A percentile compares a stretch with the other conserved stretches of the same genome.
These are phyloP conservation scores for Macrocybe gigantea DNA, from an alignment of 768 basidiomycete species.

Conservation along the genomic window DNA sequence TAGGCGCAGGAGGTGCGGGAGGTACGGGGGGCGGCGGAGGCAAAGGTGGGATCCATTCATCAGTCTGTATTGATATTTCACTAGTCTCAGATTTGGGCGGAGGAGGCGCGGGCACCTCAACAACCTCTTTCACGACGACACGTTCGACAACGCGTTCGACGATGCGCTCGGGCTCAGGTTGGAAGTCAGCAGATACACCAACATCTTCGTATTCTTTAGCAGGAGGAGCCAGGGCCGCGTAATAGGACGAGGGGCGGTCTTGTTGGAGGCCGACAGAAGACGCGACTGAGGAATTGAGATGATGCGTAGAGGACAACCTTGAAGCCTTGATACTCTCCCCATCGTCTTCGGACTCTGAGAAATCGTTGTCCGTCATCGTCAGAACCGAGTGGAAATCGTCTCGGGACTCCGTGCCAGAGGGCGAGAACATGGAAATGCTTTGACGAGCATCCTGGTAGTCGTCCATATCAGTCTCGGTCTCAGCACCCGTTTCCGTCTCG, in stretches of 20 bases:
- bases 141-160: slow-evolving; percentile 14
- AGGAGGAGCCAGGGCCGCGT: slow-evolving; percentile 18
- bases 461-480: slow-evolving; percentile 63
- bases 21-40: slow-evolving; percentile 33
- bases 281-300: slow-evolving; percentile 22
- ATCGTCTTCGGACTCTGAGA: slow-evolving; percentile 50
- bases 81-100: slow-evolving; percentile 58
- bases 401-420: slow-evolving; percentile 43
- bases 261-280: slow-evolving; percentile 15
- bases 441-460: slow-evolving; percentile 79
- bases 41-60: slow-evolving; percentile 42
- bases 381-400: slow-evolving; percentile 76
- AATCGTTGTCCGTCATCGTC: slow-evolving; percentile 67
- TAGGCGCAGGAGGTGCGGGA: slow-evolving; percentile 23
- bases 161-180: slow-evolving; percentile 29
- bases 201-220: slow-evolving; percentile 48
- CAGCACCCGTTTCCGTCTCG: slow-evolving; percentile 64
- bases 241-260: slow-evolving; percentile 27
- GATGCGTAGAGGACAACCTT: slow-evolving; percentile 26
- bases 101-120: slow-evolving; percentile 18
- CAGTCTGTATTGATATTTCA: slow-evolving; percentile 80
- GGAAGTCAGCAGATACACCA: slow-evolving; percentile 32
- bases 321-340: slow-evolving; percentile 78
- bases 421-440: slow-evolving; percentile 60
- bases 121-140: slow-evolving; percentile 3